Percentiles rank a stretch among this genome's conserved stretches.
Evolutionary conservation across 2,329 filamentous ascomycete species (phyloP).

Genomic region (Hortaea sp.): DNA sequence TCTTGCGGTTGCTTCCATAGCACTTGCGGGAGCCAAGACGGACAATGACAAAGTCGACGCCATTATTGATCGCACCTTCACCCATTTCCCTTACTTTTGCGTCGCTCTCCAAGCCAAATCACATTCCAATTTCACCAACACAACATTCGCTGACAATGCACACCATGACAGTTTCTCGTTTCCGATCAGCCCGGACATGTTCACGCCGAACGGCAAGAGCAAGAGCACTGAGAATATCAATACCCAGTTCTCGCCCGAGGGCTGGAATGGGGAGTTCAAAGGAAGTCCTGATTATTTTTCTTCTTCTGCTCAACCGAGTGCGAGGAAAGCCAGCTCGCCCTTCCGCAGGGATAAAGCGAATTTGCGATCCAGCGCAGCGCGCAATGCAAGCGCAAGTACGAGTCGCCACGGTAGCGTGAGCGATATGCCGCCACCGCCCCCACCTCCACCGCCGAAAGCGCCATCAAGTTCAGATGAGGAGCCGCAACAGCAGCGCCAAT

Average conservation of each 20-base stretch:
- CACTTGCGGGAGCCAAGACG: slow-evolving; percentile 8
- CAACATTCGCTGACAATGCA: slow-evolving; percentile 13
- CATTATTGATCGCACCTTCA: slow-evolving; percentile 7
- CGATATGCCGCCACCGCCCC: slow-evolving; percentile 5
- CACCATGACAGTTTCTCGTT: slow-evolving; percentile 20
- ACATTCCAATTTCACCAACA: slow-evolving; percentile 4
- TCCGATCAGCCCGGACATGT: slow-evolving; percentile 16
- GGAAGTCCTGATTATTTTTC: slow-evolving; percentile 34
- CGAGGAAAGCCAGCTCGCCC: not conserved
- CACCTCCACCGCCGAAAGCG: slow-evolving; percentile 7
- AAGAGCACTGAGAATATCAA: slow-evolving; percentile 41
- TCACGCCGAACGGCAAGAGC: slow-evolving; percentile 29
- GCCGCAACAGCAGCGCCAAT: slow-evolving; percentile 1
- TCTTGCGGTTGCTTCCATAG: slow-evolving; percentile 13
- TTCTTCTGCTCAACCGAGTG: slow-evolving; percentile 1
- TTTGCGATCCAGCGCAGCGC: not conserved
- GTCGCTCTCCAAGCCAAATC: not conserved
- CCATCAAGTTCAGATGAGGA: slow-evolving; percentile 5
- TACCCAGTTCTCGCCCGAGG: slow-evolving; percentile 37
- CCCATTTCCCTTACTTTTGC: slow-evolving; percentile 9
- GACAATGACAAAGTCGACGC: slow-evolving; percentile 10
- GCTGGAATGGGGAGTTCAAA: slow-evolving; percentile 37
- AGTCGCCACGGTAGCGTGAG: not conserved
- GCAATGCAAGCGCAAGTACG: not conserved
- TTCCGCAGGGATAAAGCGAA: slow-evolving; percentile 1